phyloP scores from a whole-genome alignment of 78 protist species.

The Pigoraptor vietnamica region DNA sequence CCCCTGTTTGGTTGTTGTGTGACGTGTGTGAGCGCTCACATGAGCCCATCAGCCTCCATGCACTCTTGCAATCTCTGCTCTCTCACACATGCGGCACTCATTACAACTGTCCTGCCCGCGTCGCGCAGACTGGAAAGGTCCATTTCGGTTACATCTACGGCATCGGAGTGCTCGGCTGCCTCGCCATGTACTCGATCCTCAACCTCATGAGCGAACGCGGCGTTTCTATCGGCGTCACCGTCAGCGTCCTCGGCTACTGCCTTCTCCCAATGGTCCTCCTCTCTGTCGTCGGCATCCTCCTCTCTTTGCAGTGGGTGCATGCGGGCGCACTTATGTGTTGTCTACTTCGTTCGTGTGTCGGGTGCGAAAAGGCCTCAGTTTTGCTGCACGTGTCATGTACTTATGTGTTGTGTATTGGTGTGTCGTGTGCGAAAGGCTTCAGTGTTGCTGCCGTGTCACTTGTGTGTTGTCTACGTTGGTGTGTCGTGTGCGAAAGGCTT shows the following conservation, averaged over 20 bases:
- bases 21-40: too few species aligned
- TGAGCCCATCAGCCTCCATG: too few species aligned
- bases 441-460: not conserved
- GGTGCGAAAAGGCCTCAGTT: too few species aligned
- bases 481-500: not conserved
- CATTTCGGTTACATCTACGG: constrained; percentile 91
- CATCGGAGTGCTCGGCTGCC: constrained; percentile 73
- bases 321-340: not conserved
- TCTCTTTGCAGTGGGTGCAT: constrained; percentile 32
- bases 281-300: constrained; percentile 44
- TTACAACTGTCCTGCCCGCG: too few species aligned
- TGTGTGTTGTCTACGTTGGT: not conserved
- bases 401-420: not conserved
- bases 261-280: constrained; percentile 84
- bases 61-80: not conserved
- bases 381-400: not conserved
- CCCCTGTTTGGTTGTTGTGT: not conserved
- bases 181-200: constrained; percentile 44
- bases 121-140: constrained; percentile 67
- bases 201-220: constrained; percentile 40
- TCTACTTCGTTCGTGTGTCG: too few species aligned
- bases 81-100: not conserved
- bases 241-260: constrained; percentile 84
- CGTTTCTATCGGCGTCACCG: constrained; percentile 40
- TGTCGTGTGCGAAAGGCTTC: not conserved